Evolutionary conservation across 768 basidiomycete genomes (phyloP).

Genomic region (Coprinopsis marcescibilis): DNA sequence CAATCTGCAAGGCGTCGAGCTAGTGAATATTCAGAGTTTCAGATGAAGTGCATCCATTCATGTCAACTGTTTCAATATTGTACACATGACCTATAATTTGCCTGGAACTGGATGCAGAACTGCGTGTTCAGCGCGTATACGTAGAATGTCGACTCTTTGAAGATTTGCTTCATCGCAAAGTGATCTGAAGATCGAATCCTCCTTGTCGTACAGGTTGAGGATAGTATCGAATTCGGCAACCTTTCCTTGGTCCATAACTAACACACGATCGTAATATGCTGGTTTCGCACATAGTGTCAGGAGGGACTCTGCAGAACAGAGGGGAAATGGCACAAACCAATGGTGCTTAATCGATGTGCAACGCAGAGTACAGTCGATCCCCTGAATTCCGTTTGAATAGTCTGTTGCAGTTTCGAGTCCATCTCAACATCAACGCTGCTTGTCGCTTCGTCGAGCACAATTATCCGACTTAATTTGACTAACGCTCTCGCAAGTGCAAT

Average conservation of each 20-base stretch:
- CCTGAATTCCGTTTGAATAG: conserved; percentile 58
- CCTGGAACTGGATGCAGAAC: too few species aligned
- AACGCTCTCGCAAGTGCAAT: conserved; percentile 57
- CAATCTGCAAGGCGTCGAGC: too few species aligned
- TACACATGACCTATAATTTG: too few species aligned
- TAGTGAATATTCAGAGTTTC: too few species aligned
- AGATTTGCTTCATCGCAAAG: conserved; percentile 65
- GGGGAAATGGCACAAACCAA: conserved; percentile 27
- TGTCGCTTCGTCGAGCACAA: conserved; percentile 58
- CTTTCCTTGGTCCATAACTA: conserved; percentile 67
- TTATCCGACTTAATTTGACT: conserved; percentile 53
- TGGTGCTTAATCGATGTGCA: conserved; percentile 47
- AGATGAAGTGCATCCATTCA: too few species aligned
- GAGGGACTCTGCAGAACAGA: too few species aligned
- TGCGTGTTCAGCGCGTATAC: conserved; percentile 39
- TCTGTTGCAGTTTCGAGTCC: conserved; percentile 54
- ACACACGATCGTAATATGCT: conserved; percentile 64
- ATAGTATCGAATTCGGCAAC: conserved; percentile 76
- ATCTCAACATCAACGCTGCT: conserved; percentile 59
- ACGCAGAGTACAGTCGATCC: conserved; percentile 44
- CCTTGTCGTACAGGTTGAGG: conserved; percentile 53
- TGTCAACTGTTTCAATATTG: too few species aligned
- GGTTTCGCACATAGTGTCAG: background rate
- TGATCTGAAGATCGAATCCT: conserved; percentile 63
- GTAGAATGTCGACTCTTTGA: conserved; percentile 47